Conservation (phyloP, 2,329 filamentous ascomycete species). For the Chaetomiaceae sp. region DNA sequence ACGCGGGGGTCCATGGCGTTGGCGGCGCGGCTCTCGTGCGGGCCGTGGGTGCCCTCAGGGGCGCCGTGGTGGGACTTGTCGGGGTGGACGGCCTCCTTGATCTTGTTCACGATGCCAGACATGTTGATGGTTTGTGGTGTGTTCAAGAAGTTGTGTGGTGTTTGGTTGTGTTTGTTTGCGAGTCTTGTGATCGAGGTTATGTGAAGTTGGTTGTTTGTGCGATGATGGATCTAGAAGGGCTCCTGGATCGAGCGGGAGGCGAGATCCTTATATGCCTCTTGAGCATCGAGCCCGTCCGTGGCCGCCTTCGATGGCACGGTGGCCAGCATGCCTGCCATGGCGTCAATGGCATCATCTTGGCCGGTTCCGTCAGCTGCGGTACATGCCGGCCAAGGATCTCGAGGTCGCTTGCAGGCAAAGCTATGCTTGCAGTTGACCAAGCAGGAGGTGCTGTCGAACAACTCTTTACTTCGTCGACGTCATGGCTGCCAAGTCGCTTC, state of each 20-base stretch:
- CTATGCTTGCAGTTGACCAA: not conserved
- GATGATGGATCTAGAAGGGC: slow-evolving; percentile 9
- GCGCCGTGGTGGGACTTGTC: slow-evolving; percentile 35
- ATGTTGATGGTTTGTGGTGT: slow-evolving; percentile 39
- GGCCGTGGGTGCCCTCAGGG: slow-evolving; percentile 34
- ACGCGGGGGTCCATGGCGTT: slow-evolving; percentile 48
- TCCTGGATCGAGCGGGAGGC: not conserved
- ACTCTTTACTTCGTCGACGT: slow-evolving; percentile 22
- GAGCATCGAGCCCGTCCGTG: not conserved
- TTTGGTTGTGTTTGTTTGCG: slow-evolving; percentile 10
- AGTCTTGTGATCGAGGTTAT: not conserved
- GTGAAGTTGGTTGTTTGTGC: slow-evolving; percentile 11
- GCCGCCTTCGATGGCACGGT: not conserved
- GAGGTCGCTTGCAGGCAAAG: not conserved
- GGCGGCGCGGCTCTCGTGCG: slow-evolving; percentile 36
- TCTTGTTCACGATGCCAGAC: slow-evolving; percentile 56
- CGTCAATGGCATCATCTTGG: slow-evolving; percentile 20
- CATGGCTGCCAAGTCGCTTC: not conserved
- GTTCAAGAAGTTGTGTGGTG: slow-evolving; percentile 15
- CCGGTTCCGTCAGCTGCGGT: slow-evolving; percentile 8
- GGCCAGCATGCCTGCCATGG: not conserved
- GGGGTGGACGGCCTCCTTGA: slow-evolving; percentile 51
- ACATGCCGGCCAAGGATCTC: not conserved
- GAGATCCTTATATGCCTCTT: slow-evolving; percentile 18
- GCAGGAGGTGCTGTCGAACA: not conserved